Evolutionary conservation across 2,329 filamentous ascomycete species (phyloP), one percentile per base, ranked within the genome.

Genomic region (Cytospora mali): DNA sequence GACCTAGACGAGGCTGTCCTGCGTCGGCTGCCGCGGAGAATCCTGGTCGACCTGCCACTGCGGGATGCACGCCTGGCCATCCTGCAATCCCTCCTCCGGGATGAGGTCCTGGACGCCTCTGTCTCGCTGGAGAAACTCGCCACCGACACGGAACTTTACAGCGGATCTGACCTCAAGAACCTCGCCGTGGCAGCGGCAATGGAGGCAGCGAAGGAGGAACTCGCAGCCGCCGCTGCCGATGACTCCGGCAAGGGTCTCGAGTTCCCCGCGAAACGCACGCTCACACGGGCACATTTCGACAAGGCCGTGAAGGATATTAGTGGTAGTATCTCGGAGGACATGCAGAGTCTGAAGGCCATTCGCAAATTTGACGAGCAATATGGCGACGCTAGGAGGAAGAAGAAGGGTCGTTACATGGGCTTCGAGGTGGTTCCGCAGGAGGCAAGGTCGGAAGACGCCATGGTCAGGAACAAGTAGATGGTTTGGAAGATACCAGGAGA

Each of bases 361-460:
- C 85, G 92, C 69, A 96, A 96, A 76, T 99, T 98, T 72, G 95
- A 99, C 73, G 92, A 97, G 77, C 90, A 94, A 74, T 99, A 93
- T 74, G 94, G 95, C 28, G 93, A 97, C 72, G 84, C 89, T 39
- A 89, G 86, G 71, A 84, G 85, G 68, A 84, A 85, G 71, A 86
- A 84, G 72, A 87, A 84, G 75, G 86, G 77, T 70, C 78, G 77
- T 64, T 75, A 73, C 7, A 84, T 89, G 76, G 87, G 87, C 0
- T 90, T 90, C 70, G 85, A 79, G 56, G 77, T 83, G 2, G 71
- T 77, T 4, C 70, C 74, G 0, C 78, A 74, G 18, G 71, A 69
- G 25, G 68, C 69, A 2, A 79, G 79, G 63, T 73, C 76, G 1
- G 76, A 80, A 51, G 80, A 80, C 64, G 81, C 79, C 5, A 75